Percentiles rank a stretch among this genome's conserved stretches.
These are phyloP conservation scores for Fraxinus albicans DNA, from an alignment of 305 asterid genomes.

Conservation along the genomic window DNA sequence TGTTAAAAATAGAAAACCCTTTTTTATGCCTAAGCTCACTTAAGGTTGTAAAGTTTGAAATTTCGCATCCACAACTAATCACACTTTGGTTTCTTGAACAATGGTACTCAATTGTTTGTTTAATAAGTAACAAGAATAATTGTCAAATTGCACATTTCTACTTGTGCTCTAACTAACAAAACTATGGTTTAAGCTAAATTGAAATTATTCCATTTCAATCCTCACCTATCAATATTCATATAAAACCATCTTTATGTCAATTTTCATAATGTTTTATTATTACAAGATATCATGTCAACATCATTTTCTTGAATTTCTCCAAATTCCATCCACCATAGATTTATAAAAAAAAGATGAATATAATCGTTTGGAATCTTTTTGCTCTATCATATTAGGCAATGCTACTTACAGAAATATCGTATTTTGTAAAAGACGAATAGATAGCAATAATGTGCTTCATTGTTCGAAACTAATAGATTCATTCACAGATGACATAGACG, in stretches of 20 bases:
- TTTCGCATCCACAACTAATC: too few relatives aligned
- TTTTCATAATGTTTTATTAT: constrained; percentile 24
- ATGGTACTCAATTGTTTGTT: too few relatives aligned
- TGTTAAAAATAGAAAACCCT: too few relatives aligned
- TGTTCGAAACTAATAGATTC: too few relatives aligned
- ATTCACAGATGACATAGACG: not conserved
- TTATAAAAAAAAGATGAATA: not conserved
- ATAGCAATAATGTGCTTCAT: too few relatives aligned
- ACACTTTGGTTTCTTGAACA: too few relatives aligned
- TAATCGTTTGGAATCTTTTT: not conserved
- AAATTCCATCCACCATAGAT: constrained; percentile 35
- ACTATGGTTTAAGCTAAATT: constrained; percentile 5
- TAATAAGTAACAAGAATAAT: not conserved
- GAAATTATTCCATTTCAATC: constrained; percentile 36
- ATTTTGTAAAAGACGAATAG: not conserved
- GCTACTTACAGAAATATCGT: not conserved
- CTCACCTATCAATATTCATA: constrained; percentile 22
- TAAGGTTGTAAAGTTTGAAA: too few relatives aligned
- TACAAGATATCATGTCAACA: constrained; percentile 28
- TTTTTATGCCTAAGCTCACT: too few relatives aligned
- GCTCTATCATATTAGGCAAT: not conserved
- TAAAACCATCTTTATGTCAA: constrained; percentile 41
- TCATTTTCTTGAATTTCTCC: constrained; percentile 47
- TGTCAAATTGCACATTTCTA: not conserved
- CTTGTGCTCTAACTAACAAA: not conserved